Percentiles rank a stretch among this genome's conserved stretches.
phyloP scores from a whole-genome alignment of 306 rosid species.

The Trifolium dubium region DNA sequence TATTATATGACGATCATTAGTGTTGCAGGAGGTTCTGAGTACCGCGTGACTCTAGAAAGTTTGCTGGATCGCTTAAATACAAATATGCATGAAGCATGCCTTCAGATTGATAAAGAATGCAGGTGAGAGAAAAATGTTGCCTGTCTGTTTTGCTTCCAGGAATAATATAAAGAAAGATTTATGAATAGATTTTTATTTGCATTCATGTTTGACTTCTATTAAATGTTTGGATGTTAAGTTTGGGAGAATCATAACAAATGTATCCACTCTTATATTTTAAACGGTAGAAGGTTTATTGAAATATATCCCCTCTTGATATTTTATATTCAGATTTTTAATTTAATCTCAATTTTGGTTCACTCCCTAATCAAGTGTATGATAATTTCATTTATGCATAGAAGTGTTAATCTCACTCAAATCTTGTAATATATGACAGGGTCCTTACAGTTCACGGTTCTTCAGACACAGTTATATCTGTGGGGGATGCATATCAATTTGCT shows the following conservation, averaged over 20 bases:
- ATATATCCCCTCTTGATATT: too few relatives aligned
- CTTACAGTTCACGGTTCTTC: constrained; percentile 79
- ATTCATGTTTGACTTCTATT: background rate
- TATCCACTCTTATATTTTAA: too few relatives aligned
- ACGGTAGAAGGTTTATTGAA: too few relatives aligned
- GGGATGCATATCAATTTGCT: constrained; percentile 64
- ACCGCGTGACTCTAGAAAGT: constrained; percentile 70
- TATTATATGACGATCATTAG: constrained; percentile 31
- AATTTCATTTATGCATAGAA: background rate
- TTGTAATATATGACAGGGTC: constrained; percentile 58
- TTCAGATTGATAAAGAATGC: constrained; percentile 74
- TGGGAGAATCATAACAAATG: background rate
- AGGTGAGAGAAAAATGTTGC: constrained; percentile 47
- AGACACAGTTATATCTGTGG: constrained; percentile 58
- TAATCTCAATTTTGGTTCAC: background rate
- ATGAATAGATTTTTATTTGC: background rate
- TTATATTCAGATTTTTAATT: too few relatives aligned
- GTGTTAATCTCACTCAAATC: constrained; percentile 33
- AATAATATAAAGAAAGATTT: constrained; percentile 11
- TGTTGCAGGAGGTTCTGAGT: constrained; percentile 56
- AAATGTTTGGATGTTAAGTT: background rate
- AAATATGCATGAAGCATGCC: constrained; percentile 77
- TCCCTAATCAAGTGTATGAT: background rate
- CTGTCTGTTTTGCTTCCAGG: constrained; percentile 17
- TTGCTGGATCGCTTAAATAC: constrained; percentile 72